Evolutionary conservation across 129 eudicot species (phyloP).

Genomic region (Centrapalus pauciflorus): DNA sequence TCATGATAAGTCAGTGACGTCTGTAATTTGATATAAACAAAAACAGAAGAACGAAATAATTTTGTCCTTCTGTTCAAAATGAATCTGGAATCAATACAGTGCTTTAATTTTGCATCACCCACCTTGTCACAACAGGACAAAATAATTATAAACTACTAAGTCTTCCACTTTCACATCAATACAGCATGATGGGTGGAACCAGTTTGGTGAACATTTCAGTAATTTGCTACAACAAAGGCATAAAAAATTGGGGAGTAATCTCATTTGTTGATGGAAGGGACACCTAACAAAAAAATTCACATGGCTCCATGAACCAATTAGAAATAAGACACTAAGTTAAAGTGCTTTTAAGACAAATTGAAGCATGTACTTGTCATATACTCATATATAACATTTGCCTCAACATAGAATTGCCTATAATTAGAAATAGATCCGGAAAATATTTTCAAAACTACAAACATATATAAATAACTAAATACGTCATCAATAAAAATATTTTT

Average conservation of each 20-base stretch:
- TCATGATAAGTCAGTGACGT: background rate
- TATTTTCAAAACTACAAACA: background rate
- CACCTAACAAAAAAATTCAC: background rate
- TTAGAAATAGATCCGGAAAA: background rate
- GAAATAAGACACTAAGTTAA: no score
- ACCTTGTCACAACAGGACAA: no score
- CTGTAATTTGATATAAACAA: no score
- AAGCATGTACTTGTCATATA: background rate
- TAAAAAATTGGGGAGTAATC: background rate
- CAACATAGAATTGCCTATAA: background rate
- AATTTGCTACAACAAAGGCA: background rate
- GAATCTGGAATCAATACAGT: no score
- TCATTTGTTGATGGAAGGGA: background rate
- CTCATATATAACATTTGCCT: background rate
- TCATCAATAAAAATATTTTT: background rate
- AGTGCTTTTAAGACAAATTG: background rate
- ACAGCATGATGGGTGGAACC: no score
- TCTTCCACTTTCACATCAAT: no score
- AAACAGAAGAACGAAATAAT: no score
- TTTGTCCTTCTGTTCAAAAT: no score
- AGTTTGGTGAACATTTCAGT: no score
- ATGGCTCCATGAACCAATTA: background rate
- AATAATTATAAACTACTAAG: no score
- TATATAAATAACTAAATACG: background rate
- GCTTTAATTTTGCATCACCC: no score